Evolutionary conservation across 2,329 filamentous ascomycete species (phyloP).

Genomic region (Colletotrichum falcatum): DNA sequence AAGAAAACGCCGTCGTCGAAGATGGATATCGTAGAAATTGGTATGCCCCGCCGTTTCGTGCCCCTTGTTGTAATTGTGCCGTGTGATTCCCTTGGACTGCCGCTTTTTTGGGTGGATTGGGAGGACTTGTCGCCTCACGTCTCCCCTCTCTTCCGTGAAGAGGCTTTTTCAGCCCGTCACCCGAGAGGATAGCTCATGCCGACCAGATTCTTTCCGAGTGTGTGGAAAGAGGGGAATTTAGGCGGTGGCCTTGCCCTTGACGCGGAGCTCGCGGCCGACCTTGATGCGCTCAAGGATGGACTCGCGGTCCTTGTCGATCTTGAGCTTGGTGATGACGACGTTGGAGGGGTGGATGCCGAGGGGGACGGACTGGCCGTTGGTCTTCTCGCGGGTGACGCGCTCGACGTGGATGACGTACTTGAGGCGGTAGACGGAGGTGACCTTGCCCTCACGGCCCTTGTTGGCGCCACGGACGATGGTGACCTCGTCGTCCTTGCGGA

Average conservation of each 20-base stretch:
- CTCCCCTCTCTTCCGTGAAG: not conserved
- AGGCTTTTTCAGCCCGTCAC: constrained; percentile 10
- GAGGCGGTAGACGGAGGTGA: constrained; percentile 97
- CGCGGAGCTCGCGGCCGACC: constrained; percentile 79
- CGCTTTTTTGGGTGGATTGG: constrained; percentile 18
- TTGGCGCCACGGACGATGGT: constrained; percentile 90
- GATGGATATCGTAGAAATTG: constrained; percentile 19
- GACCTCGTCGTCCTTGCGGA: constrained; percentile 98
- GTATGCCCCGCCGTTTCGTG: constrained; percentile 14
- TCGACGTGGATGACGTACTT: constrained; percentile 99
- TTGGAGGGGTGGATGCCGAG: constrained; percentile 96
- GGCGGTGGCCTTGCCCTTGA: constrained; percentile 76
- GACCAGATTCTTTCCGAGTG: not conserved
- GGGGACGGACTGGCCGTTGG: constrained; percentile 94
- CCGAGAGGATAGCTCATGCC: not conserved
- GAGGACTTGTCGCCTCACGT: not conserved
- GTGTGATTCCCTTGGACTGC: constrained; percentile 35
- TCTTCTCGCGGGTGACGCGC: constrained; percentile 97
- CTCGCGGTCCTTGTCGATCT: constrained; percentile 97
- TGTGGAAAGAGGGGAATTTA: constrained; percentile 49
- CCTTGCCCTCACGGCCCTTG: constrained; percentile 99
- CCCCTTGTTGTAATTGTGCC: constrained; percentile 3
- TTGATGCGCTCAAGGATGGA: constrained; percentile 88
- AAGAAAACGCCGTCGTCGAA: constrained; percentile 30
- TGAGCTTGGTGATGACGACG: constrained; percentile 98